A percentile compares a stretch with the other conserved stretches of the same genome.
Conservation (phyloP, 768 basidiomycete genomes). For the Boletellus ananas region DNA sequence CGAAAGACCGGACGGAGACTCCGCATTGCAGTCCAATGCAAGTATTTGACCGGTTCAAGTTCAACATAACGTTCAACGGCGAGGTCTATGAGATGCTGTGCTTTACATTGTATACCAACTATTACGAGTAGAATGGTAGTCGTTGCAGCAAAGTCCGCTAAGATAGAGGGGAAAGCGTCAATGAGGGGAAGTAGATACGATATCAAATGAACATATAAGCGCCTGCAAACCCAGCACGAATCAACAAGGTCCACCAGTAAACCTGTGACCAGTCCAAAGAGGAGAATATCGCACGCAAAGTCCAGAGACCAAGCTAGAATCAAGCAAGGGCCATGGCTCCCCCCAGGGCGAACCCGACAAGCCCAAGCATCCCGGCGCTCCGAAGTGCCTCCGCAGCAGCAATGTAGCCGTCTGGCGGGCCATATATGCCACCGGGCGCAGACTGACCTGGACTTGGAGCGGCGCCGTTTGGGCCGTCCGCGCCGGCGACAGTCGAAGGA, state of each 20-base stretch:
- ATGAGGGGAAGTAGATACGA: conserved; percentile 24
- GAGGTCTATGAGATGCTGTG: conserved; percentile 19
- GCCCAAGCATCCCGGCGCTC: conserved; percentile 41
- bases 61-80: no score
- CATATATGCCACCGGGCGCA: conserved; percentile 46
- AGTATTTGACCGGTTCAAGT: not conserved
- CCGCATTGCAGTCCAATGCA: not conserved
- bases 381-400: conserved; percentile 50
- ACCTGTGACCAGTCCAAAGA: conserved; percentile 4
- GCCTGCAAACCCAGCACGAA: conserved; percentile 16
- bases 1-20: not conserved
- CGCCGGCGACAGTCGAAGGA: conserved; percentile 49
- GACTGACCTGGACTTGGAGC: conserved; percentile 60
- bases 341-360: conserved; percentile 47
- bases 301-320: conserved; percentile 8
- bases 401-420: conserved; percentile 67
- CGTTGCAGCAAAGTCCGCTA: conserved; percentile 18
- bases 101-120: conserved; percentile 22
- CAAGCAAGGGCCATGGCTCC: conserved; percentile 47
- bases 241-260: conserved; percentile 12
- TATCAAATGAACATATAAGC: conserved; percentile 17
- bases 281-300: conserved; percentile 14
- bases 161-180: conserved; percentile 21
- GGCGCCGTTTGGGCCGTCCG: conserved; percentile 28
- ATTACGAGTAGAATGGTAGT: conserved; percentile 16